Conservation (phyloP, 805 yeast species). For the Suhomyces sp. region DNA sequence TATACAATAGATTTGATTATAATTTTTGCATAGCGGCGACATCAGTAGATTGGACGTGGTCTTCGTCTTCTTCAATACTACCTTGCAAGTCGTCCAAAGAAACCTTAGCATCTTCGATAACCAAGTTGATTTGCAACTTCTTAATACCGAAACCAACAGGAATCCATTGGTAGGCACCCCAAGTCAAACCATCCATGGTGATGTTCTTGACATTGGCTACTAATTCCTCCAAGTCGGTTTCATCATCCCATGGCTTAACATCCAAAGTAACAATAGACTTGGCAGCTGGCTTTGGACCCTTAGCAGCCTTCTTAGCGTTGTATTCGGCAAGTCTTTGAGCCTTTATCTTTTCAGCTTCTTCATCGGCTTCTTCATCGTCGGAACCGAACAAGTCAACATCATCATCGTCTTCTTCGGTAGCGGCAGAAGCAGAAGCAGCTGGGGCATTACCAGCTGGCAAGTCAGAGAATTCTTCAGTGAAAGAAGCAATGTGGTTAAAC, state of each 20-base stretch:
- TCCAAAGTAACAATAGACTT: slow-evolving; percentile 95
- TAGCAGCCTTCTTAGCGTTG: slow-evolving; percentile 95
- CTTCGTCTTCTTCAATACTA: slow-evolving; percentile 86
- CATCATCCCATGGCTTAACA: slow-evolving; percentile 99
- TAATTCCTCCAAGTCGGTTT: slow-evolving; percentile 90
- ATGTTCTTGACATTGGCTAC: slow-evolving; percentile 81
- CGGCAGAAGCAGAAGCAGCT: slow-evolving; percentile 46
- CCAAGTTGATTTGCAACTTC: slow-evolving; percentile 98
- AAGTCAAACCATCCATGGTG: slow-evolving; percentile 86
- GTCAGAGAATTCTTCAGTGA: slow-evolving; percentile 76
- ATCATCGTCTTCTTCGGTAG: slow-evolving; percentile 67
- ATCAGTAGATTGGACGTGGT: slow-evolving; percentile 98
- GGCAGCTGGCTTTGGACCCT: slow-evolving; percentile 98
- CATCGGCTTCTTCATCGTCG: slow-evolving; percentile 92
- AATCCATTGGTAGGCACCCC: slow-evolving; percentile 98
- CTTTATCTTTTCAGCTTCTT: slow-evolving; percentile 95
- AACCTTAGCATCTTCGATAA: slow-evolving; percentile 95
- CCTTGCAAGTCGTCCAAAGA: slow-evolving; percentile 86
- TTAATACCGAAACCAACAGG: slow-evolving; percentile 99
- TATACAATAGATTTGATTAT: slow-evolving; percentile 46
- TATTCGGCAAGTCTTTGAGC: slow-evolving; percentile 97
- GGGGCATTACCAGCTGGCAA: slow-evolving; percentile 78
- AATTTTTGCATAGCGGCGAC: slow-evolving; percentile 97
- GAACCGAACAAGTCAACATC: slow-evolving; percentile 96
- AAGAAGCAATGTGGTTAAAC: slow-evolving; percentile 97